phyloP scores from a whole-genome alignment of 805 yeast genomes.

The Diddensiella caesifluorescens region DNA sequence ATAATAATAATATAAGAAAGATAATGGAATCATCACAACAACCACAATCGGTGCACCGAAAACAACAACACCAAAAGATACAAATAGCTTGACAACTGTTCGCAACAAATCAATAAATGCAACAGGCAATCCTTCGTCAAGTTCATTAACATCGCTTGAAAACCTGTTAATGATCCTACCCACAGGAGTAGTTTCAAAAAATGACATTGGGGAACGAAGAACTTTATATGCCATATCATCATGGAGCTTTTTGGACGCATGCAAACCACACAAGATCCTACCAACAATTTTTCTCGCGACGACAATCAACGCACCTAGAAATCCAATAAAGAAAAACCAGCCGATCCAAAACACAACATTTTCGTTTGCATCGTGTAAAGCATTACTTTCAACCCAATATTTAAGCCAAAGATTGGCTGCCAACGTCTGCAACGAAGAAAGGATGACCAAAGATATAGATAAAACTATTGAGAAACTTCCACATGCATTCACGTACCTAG shows the following conservation, averaged over 20 bases:
- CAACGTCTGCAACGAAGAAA: constrained; percentile 48
- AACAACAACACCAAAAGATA: constrained; percentile 76
- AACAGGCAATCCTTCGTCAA: constrained; percentile 61
- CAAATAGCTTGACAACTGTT: constrained; percentile 35
- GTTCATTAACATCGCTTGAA: constrained; percentile 81
- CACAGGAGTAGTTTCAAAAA: constrained; percentile 91
- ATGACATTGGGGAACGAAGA: constrained; percentile 85
- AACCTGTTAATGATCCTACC: constrained; percentile 89
- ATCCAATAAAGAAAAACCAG: constrained; percentile 65
- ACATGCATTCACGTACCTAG: constrained; percentile 74
- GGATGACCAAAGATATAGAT: constrained; percentile 39
- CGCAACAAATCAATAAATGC: constrained; percentile 35
- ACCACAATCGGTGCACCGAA: constrained; percentile 84
- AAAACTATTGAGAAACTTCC: constrained; percentile 35
- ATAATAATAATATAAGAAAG: constrained; percentile 58
- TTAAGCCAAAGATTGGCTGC: constrained; percentile 76
- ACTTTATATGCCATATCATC: constrained; percentile 67
- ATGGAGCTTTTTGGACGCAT: constrained; percentile 43
- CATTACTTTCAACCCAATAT: constrained; percentile 81
- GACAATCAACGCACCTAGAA: constrained; percentile 42
- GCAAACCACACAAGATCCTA: constrained; percentile 40
- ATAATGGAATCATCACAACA: constrained; percentile 65
- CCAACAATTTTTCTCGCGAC: constrained; percentile 53
- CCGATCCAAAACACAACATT: constrained; percentile 56
- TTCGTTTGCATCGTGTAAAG: constrained; percentile 59